Evolutionary conservation across 1,139 yeast genomes (phyloP).

Genomic region (Cylindricascospora bacillispora): DNA sequence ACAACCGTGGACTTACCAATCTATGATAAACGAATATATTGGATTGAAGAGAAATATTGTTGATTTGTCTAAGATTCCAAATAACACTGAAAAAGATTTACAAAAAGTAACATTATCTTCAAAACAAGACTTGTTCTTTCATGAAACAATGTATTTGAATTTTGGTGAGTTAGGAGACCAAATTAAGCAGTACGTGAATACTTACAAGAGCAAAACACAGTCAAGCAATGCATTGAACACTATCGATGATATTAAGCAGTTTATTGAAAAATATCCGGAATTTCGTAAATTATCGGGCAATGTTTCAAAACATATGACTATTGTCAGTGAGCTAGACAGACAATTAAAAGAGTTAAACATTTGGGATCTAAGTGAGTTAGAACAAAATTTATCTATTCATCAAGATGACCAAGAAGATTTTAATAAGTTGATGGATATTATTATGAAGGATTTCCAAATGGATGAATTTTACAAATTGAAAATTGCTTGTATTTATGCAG

Average conservation of each 20-base stretch:
- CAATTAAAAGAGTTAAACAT: conserved; percentile 47
- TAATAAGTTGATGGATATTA: conserved; percentile 33
- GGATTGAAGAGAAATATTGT: conserved; percentile 77
- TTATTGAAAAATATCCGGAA: conserved; percentile 88
- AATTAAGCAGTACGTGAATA: conserved; percentile 74
- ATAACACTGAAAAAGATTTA: conserved; percentile 31
- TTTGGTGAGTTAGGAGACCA: conserved; percentile 91
- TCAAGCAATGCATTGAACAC: conserved; percentile 58
- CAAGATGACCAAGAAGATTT: conserved; percentile 42
- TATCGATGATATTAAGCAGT: conserved; percentile 77
- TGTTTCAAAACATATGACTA: conserved; percentile 85
- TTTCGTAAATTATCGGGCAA: conserved; percentile 77
- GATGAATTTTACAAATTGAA: conserved; percentile 38
- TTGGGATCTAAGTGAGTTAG: conserved; percentile 83
- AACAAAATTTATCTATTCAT: conserved; percentile 70
- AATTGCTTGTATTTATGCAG: conserved; percentile 57
- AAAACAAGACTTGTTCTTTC: conserved; percentile 63
- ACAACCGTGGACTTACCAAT: conserved; percentile 95
- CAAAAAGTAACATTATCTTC: conserved; percentile 50
- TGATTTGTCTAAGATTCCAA: conserved; percentile 36
- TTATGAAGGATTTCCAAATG: conserved; percentile 23
- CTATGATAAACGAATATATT: conserved; percentile 89
- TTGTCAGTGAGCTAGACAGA: conserved; percentile 74
- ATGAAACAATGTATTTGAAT: conserved; percentile 71
- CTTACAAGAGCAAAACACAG: conserved; percentile 53